Percentiles rank a stretch among this genome's conserved stretches.
phyloP scores from a whole-genome alignment of 306 rosid species.

The Acacia melanoxylon region DNA sequence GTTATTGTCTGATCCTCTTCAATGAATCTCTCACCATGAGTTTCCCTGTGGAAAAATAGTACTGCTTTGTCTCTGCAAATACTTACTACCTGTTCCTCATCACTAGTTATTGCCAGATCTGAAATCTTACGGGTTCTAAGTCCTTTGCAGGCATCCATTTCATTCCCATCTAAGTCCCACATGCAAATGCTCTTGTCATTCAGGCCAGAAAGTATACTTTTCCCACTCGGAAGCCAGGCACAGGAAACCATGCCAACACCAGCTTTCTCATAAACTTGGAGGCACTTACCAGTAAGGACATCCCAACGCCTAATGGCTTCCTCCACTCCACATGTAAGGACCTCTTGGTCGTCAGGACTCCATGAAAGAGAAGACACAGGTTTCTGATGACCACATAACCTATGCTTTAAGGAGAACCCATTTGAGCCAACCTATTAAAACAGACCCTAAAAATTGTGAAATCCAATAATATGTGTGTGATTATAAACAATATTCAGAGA shows the following conservation, averaged over 20 bases:
- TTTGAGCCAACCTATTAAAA: constrained; percentile 53
- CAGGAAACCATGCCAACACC: constrained; percentile 75
- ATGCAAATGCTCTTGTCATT: constrained; percentile 80
- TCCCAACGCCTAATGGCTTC: constrained; percentile 91
- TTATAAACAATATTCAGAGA: not conserved
- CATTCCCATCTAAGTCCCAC: constrained; percentile 90
- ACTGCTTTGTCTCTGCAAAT: constrained; percentile 57
- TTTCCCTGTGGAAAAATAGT: constrained; percentile 66
- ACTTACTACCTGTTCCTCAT: constrained; percentile 70
- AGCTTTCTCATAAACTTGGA: constrained; percentile 74
- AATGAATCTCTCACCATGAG: constrained; percentile 61
- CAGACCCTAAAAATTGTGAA: constrained; percentile 2
- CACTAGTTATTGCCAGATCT: constrained; percentile 73
- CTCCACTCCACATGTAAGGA: constrained; percentile 94
- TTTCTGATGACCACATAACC: constrained; percentile 69
- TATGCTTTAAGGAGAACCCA: constrained; percentile 69
- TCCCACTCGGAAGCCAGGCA: constrained; percentile 90
- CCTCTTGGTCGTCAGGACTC: constrained; percentile 82
- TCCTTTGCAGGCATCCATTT: constrained; percentile 83
- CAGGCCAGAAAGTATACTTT: constrained; percentile 71
- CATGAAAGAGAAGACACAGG: constrained; percentile 73
- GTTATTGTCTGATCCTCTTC: constrained; percentile 74
- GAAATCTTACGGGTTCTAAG: constrained; percentile 76
- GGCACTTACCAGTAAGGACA: constrained; percentile 74
- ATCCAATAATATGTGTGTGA: not conserved